phyloP scores from a whole-genome alignment of 345 rosid species.

The Brassica cretica region DNA sequence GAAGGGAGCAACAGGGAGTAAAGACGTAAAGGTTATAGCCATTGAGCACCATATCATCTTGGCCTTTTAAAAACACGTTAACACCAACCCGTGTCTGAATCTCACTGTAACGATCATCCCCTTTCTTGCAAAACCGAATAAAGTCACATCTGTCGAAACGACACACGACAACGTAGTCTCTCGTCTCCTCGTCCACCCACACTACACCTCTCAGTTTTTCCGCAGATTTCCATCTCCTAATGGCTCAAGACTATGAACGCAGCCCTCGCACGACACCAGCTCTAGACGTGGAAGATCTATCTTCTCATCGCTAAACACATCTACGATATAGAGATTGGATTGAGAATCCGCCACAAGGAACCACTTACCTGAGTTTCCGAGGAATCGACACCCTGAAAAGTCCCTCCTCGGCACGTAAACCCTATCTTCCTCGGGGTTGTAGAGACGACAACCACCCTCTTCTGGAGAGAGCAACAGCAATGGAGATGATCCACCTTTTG shows the following conservation, averaged over 20 bases:
- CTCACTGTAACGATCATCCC: conserved; percentile 9
- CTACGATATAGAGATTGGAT: conserved; percentile 18
- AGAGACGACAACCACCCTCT: conserved; percentile 7
- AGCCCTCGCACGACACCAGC: background rate
- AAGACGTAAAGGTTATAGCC: conserved; percentile 1
- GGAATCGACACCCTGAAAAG: conserved; percentile 1
- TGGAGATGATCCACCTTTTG: background rate
- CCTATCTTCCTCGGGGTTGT: background rate
- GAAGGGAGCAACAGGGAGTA: background rate
- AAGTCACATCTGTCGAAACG: background rate
- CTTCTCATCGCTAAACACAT: background rate
- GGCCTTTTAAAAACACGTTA: background rate
- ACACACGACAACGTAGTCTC: conserved; percentile 6
- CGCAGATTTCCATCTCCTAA: background rate
- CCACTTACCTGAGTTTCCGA: conserved; percentile 12
- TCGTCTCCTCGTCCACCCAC: background rate
- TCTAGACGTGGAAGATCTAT: background rate
- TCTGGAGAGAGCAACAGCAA: conserved; percentile 2
- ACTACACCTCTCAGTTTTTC: background rate
- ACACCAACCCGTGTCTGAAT: background rate
- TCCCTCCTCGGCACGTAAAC: background rate
- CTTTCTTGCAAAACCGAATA: conserved; percentile 11
- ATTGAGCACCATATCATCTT: background rate
- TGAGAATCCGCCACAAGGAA: conserved; percentile 10
- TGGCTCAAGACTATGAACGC: background rate